phyloP scores from a whole-genome alignment of 768 basidiomycete species.

The Paxillus involutus region DNA sequence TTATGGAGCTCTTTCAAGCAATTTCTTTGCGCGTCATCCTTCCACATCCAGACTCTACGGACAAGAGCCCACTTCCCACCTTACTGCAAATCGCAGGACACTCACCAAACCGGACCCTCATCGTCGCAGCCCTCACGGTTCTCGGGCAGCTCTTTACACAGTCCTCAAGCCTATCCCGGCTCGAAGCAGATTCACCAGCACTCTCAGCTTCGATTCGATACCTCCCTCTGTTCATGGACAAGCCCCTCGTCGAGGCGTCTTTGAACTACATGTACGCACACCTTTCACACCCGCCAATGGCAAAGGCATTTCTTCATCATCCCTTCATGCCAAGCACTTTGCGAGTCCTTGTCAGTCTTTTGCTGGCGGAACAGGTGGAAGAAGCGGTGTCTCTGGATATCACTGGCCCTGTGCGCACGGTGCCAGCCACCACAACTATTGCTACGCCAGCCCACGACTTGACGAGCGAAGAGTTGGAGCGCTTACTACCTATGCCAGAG shows the following conservation, averaged over 20 bases:
- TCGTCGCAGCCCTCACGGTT: conserved; percentile 61
- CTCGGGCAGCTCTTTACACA: conserved; percentile 65
- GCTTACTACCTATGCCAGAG: conserved; percentile 57
- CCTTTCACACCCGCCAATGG: conserved; percentile 71
- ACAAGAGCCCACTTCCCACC: conserved; percentile 53
- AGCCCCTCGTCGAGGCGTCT: conserved; percentile 64
- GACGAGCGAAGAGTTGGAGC: conserved; percentile 66
- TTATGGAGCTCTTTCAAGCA: conserved; percentile 69
- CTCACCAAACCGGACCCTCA: conserved; percentile 73
- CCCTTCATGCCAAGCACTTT: conserved; percentile 69
- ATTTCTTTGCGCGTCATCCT: conserved; percentile 49
- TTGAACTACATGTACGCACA: conserved; percentile 77
- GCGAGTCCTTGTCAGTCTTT: conserved; percentile 62
- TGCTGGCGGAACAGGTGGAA: conserved; percentile 72
- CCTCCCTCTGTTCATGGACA: conserved; percentile 72
- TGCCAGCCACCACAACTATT: conserved; percentile 50
- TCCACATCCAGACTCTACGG: conserved; percentile 33
- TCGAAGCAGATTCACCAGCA: conserved; percentile 56
- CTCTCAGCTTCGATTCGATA: conserved; percentile 66
- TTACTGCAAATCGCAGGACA: conserved; percentile 54
- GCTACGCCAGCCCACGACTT: conserved; percentile 62
- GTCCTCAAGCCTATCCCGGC: conserved; percentile 53
- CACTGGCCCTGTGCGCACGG: conserved; percentile 57
- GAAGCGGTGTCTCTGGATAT: conserved; percentile 65
- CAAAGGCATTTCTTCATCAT: conserved; percentile 74